A percentile compares a stretch with the other conserved stretches of the same genome.
These are phyloP conservation scores for Eucalyptus victrix DNA, from an alignment of 345 rosid species.

Conservation along the genomic window DNA sequence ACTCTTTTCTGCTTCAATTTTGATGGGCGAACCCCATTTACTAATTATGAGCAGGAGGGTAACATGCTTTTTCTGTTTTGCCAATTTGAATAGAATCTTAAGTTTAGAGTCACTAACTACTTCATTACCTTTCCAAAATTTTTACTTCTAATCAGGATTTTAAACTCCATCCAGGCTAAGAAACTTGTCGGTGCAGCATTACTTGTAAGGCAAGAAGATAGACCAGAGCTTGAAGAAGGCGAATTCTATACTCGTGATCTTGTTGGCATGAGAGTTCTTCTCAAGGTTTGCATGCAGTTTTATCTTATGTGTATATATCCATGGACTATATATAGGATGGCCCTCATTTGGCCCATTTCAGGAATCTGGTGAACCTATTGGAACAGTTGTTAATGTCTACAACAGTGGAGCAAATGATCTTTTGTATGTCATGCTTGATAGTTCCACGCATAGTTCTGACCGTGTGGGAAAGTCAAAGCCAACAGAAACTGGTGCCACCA, in stretches of 20 bases:
- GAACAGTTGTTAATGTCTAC: constrained; percentile 67
- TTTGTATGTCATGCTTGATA: constrained; percentile 53
- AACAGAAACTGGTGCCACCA: constrained; percentile 10
- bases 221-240: constrained; percentile 68
- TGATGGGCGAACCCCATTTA: neutral
- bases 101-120: neutral
- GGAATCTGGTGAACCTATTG: constrained; percentile 72
- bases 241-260: constrained; percentile 86
- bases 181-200: constrained; percentile 79
- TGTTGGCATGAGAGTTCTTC: constrained; percentile 66
- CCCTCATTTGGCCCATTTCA: constrained; percentile 2
- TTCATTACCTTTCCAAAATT: neutral
- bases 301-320: neutral
- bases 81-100: neutral
- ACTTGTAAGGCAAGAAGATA: constrained; percentile 64
- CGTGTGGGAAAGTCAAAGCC: constrained; percentile 23
- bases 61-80: neutral
- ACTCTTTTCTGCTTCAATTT: neutral
- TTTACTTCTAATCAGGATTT: neutral
- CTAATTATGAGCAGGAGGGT: neutral
- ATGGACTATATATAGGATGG: neutral
- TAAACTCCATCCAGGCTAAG: constrained; percentile 41
- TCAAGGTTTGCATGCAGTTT: constrained; percentile 30
- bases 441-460: constrained; percentile 13
- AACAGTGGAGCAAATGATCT: constrained; percentile 81